A percentile compares a stretch with the other conserved stretches of the same genome.
Evolutionary conservation across 2,329 filamentous ascomycete species (phyloP).

Genomic region (Neodidymelliopsis sp.): DNA sequence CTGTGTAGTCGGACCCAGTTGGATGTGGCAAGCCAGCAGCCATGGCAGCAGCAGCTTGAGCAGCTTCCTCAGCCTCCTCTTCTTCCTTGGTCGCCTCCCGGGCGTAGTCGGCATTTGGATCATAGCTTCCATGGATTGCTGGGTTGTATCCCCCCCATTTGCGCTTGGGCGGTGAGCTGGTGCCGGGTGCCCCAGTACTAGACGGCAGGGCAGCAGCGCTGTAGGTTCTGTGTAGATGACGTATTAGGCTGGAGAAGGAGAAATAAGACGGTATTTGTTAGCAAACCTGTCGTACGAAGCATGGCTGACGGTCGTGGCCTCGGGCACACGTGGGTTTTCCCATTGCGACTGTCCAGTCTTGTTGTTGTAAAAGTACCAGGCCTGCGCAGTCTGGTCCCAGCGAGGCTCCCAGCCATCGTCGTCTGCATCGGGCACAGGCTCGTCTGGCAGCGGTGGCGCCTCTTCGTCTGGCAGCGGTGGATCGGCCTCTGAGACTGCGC

Average conservation of each 20-base stretch:
- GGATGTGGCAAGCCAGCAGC: conserved; percentile 35
- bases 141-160: conserved; percentile 86
- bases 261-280: conserved; percentile 39
- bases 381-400: conserved; percentile 73
- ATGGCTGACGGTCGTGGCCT: conserved; percentile 40
- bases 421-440: conserved; percentile 53
- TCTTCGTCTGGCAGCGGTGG: conserved; percentile 41
- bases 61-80: conserved; percentile 42
- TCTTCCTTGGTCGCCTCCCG: conserved; percentile 52
- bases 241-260: conserved; percentile 42
- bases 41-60: conserved; percentile 34
- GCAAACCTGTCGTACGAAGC: conserved; percentile 49
- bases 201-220: conserved; percentile 39
- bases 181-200: conserved; percentile 42
- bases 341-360: conserved; percentile 78
- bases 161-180: conserved; percentile 44
- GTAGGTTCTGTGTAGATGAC: conserved; percentile 33
- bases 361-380: conserved; percentile 86
- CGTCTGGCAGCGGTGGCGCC: conserved; percentile 56
- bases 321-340: conserved; percentile 82
- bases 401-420: conserved; percentile 81
- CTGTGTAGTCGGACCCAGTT: conserved; percentile 62
- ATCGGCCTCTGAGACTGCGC: conserved; percentile 14
- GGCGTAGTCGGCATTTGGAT: conserved; percentile 94
- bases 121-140: conserved; percentile 94